These are phyloP conservation scores for Collybia mongolica DNA, from an alignment of 768 basidiomycete genomes.

Conservation along the genomic window DNA sequence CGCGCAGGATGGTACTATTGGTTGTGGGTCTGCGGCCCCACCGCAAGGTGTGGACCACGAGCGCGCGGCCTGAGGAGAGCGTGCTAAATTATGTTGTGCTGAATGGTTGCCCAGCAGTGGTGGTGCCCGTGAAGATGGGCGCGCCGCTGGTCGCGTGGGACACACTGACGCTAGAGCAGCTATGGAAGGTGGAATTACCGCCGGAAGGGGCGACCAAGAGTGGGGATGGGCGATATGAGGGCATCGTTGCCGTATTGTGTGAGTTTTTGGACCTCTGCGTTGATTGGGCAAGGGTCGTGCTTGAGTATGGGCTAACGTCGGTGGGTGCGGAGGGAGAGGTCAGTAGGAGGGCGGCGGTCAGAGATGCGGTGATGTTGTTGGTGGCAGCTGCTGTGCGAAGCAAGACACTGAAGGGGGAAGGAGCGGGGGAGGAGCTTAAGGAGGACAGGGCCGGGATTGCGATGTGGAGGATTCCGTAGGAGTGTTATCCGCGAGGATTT, in stretches of 20 bases:
- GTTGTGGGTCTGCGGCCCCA: constrained; percentile 63
- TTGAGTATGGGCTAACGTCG: constrained; percentile 18
- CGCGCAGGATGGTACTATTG: constrained; percentile 56
- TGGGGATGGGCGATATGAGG: constrained; percentile 40
- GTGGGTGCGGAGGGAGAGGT: constrained; percentile 19
- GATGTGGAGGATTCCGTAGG: constrained; percentile 63
- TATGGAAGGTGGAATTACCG: constrained; percentile 53
- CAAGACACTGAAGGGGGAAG: constrained; percentile 44
- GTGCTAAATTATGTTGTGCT: constrained; percentile 62
- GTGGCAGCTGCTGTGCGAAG: constrained; percentile 51
- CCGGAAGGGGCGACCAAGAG: constrained; percentile 29
- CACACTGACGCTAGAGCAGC: constrained; percentile 51
- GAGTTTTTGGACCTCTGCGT: constrained; percentile 63
- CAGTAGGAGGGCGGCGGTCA: constrained; percentile 39
- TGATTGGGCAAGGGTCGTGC: constrained; percentile 55
- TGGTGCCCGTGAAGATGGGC: constrained; percentile 57
- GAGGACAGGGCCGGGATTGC: constrained; percentile 59
- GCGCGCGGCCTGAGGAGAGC: constrained; percentile 58
- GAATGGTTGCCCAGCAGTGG: constrained; percentile 59
- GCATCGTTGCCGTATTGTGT: constrained; percentile 52
- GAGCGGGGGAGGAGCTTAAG: constrained; percentile 56
- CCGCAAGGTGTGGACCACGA: constrained; percentile 56
- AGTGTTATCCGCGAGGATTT: background rate
- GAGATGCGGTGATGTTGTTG: constrained; percentile 46
- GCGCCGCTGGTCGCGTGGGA: constrained; percentile 69